phyloP scores from a whole-genome alignment of 2,329 filamentous ascomycete species.

The Sordariomycetes sp. region DNA sequence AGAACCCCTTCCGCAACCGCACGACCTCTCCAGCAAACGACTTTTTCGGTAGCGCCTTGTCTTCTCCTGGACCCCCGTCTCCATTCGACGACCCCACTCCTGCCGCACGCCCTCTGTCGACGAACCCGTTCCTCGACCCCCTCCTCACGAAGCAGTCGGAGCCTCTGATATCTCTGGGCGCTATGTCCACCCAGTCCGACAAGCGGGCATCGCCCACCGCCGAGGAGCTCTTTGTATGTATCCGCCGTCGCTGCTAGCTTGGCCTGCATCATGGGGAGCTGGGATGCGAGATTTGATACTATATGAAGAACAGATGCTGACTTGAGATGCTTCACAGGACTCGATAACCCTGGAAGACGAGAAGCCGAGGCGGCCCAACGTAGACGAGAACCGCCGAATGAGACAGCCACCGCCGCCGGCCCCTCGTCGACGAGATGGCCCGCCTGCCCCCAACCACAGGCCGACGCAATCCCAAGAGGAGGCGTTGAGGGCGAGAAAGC shows the following conservation, averaged over 20 bases:
- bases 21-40: constrained; percentile 42
- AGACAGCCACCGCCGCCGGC: not conserved
- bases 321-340: constrained; percentile 32
- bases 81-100: constrained; percentile 42
- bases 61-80: constrained; percentile 27
- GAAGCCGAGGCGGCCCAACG: constrained; percentile 18
- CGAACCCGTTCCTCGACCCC: constrained; percentile 66
- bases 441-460: constrained; percentile 29
- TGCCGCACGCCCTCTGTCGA: constrained; percentile 48
- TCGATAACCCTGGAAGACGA: constrained; percentile 55
- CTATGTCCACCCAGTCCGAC: constrained; percentile 35
- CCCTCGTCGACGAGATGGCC: constrained; percentile 4
- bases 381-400: constrained; percentile 9
- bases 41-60: constrained; percentile 16
- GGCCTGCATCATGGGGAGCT: not conserved
- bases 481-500: constrained; percentile 35
- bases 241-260: not conserved
- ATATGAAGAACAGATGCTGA: not conserved
- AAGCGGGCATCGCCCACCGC: constrained; percentile 38
- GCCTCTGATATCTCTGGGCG: constrained; percentile 26
- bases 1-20: constrained; percentile 71
- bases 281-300: not conserved
- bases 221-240: constrained; percentile 67
- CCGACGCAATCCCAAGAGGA: constrained; percentile 56
- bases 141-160: constrained; percentile 10